Conservation (phyloP, 1,284 basidiomycete genomes). For the Microbotryum lychnidis-dioicae region DNA sequence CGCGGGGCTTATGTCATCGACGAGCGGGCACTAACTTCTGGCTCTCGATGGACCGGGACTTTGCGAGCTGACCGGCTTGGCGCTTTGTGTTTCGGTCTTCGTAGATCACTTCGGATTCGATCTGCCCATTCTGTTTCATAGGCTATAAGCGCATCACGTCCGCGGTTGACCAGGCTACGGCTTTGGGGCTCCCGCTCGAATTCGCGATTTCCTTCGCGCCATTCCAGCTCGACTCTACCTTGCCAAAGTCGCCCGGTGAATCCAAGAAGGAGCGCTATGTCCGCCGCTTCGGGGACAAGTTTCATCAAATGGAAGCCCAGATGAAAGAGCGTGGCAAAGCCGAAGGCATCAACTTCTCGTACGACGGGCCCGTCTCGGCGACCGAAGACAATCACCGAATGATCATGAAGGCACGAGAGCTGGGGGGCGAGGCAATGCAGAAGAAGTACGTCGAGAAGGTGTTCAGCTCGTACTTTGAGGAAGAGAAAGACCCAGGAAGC, state of each 20-base stretch:
- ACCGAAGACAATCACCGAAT: slow-evolving; percentile 64
- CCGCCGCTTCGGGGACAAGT: slow-evolving; percentile 50
- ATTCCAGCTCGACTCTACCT: slow-evolving; percentile 52
- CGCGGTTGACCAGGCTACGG: slow-evolving; percentile 51
- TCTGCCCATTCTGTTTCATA: slow-evolving; percentile 42
- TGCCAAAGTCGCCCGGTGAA: slow-evolving; percentile 46
- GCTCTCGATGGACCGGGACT: too few species aligned
- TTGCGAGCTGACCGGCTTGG: background rate
- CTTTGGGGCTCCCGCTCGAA: slow-evolving; percentile 52
- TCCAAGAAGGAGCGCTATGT: slow-evolving; percentile 48
- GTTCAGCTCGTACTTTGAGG: slow-evolving; percentile 60
- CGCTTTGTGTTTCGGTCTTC: too few species aligned
- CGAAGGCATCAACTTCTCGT: slow-evolving; percentile 58
- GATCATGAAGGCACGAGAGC: slow-evolving; percentile 57
- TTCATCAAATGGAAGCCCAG: background rate
- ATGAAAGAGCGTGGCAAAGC: slow-evolving; percentile 48
- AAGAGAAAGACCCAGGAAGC: slow-evolving; percentile 48
- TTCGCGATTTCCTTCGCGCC: slow-evolving; percentile 69
- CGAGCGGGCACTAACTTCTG: too few species aligned
- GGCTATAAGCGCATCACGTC: slow-evolving; percentile 60
- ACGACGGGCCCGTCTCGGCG: slow-evolving; percentile 53
- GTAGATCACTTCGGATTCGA: slow-evolving; percentile 1
- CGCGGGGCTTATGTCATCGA: too few species aligned
- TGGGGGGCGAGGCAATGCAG: slow-evolving; percentile 59
- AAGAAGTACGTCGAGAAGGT: slow-evolving; percentile 50